Base-by-base conservation (phyloP, 225 moss, liverwort and hornwort genomes). In the Sphagnum tenellum region DNA sequence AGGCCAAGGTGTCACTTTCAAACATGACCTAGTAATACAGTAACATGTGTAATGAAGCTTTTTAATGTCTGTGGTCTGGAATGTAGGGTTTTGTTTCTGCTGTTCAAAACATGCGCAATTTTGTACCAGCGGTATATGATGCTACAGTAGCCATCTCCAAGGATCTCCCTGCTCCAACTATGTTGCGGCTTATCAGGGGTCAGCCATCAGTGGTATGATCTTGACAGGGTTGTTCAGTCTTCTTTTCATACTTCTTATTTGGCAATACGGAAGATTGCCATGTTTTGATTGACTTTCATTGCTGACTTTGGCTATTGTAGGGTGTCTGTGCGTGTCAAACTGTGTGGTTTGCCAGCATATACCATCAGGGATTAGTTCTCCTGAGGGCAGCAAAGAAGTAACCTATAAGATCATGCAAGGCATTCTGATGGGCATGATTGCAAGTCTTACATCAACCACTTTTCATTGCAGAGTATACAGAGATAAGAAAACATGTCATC, bases 41-140 rank as follows among this genome's bases (percentile, higher is more conserved):
- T 29, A 29, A 0, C 29, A 29, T 29, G 29, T 29, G 29, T 29
- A 0, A 29, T 29, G 29, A 29, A 29, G 29, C 29, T 29, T 29
- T 29, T 29, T 29, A 29, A 29, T 29, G 29, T 29, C 29, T 29
- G 29, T 29, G 29, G 29, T 47, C 46, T 3, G 64, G 65, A 53
- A 50, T 77, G 62, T 69, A 98, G 96, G 96, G 93, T n/a, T 98
- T 98, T 73, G 96, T 93, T 13, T 98, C 90, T 46, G 96, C 93
- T 55, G 92, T 98, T 49, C 55, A 85, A 70, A 93, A 98, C 60
- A 13, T 98, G 76, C 87, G 96, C 48, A 83, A 83, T 10, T 98
- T 98, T 79, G 81, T 93, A 71, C 96, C 96, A 56, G 93, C 82
- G 4, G 80, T 93, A 55, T 93, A 90, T 60, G 93, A 98, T 66